Base-by-base conservation (phyloP, 441 rosid genomes). In the Gossypium laxum region DNA sequence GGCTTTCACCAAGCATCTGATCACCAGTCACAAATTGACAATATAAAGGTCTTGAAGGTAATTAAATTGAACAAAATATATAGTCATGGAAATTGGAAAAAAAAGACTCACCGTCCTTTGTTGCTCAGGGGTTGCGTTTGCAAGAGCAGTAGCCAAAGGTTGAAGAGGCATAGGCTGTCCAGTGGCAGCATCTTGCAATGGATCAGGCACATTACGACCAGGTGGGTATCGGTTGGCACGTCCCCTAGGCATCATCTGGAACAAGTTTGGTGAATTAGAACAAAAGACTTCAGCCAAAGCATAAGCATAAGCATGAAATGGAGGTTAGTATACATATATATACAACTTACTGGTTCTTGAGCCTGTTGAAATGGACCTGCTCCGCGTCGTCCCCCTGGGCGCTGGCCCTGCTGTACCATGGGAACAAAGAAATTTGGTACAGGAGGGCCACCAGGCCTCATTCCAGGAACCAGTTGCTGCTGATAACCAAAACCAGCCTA, bases 1-100 rank as follows among this genome's bases (percentile, higher is more conserved):
- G 75, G 72, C 66, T 86, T 73, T 88, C 92, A 15, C 92, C 92
- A 71, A 86, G 84, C 88, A 88, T 73, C 92, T 85, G 82, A 47
- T 18, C 4, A 17, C 50, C 67, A 24, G 48, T 54, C 32, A 18
- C 3, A 5, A 52, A 59, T 57, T 19, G 43, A 19, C n/a, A 21
- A 3, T 12, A 41, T 18, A 41, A 28, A 68, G 4, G 34, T 15
- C 28, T 19, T 1, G n/a, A 8, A 18, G 18, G 10, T 43, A 2
- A 52, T 18, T 5, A 32, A 26, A 48, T 18, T 14, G 18, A 11
- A 38, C 0, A n/a, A 54, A 21, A 21, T 21, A 10, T 0, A 56
- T 22, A 47, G 4, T 43, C 1, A 81, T 22, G 64, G 6, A 63
- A 38, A 32, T 2, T 1, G 56, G 4, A 22, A 14, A n/a, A 69